Evolutionary conservation across 1,139 yeast genomes (phyloP).

Genomic region (Pichia sp.): DNA sequence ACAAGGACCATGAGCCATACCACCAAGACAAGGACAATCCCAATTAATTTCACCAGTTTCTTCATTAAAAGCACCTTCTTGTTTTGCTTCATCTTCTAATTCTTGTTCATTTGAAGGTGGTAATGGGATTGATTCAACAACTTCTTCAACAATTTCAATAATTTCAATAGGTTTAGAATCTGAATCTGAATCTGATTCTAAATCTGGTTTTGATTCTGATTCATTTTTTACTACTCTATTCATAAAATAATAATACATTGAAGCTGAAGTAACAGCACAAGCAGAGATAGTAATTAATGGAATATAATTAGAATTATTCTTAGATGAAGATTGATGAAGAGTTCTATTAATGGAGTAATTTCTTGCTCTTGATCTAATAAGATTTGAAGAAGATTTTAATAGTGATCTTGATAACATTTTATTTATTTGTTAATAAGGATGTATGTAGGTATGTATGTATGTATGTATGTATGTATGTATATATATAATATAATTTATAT

Average conservation of each 20-base stretch:
- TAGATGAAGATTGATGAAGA: too few species aligned
- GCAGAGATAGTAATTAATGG: conserved; percentile 16
- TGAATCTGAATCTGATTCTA: too few species aligned
- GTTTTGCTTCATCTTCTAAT: conserved; percentile 19
- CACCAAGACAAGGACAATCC: conserved; percentile 99
- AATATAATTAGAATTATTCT: conserved; percentile 2
- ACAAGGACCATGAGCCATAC: conserved; percentile 98
- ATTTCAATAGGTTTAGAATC: too few species aligned
- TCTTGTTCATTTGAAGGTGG: too few species aligned
- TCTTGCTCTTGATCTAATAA: neutral
- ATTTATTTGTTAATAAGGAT: too few species aligned
- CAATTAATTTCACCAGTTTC: conserved; percentile 99
- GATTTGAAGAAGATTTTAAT: too few species aligned
- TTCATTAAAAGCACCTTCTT: conserved; percentile 71
- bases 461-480: too few species aligned
- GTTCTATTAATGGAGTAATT: too few species aligned
- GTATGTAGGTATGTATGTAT: too few species aligned
- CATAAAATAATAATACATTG: conserved; percentile 16
- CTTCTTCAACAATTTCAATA: conserved; percentile 11
- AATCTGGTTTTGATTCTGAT: conserved; percentile 2
- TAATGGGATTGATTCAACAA: conserved; percentile 1
- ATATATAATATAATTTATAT: too few species aligned
- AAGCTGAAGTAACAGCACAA: conserved; percentile 18
- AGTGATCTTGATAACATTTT: too few species aligned
- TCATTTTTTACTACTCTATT: conserved; percentile 15